Percentiles rank a stretch among this genome's conserved stretches.
phyloP scores from a whole-genome alignment of 805 yeast genomes.

The Saturnispora halmiae region DNA sequence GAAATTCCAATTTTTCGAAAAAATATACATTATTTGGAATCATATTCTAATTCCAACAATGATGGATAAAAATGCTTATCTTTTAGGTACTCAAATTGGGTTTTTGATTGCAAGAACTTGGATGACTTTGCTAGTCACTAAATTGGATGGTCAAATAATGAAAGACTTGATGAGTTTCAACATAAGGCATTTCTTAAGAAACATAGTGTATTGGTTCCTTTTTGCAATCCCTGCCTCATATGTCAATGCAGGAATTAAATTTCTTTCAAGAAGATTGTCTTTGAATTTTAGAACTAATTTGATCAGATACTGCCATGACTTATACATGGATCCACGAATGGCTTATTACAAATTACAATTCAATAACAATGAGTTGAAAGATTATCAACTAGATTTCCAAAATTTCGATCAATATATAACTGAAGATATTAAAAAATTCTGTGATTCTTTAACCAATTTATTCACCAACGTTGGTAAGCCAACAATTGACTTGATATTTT shows the following conservation, averaged over 20 bases:
- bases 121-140: constrained; percentile 77
- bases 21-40: constrained; percentile 66
- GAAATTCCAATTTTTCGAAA: constrained; percentile 59
- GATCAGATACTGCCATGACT: constrained; percentile 80
- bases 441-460: constrained; percentile 71
- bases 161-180: constrained; percentile 79
- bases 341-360: constrained; percentile 75
- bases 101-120: constrained; percentile 78
- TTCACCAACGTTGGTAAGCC: constrained; percentile 92
- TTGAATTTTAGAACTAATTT: constrained; percentile 78
- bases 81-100: constrained; percentile 60
- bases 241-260: constrained; percentile 83
- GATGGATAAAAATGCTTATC: constrained; percentile 54
- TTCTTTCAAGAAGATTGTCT: constrained; percentile 64
- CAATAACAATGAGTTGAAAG: constrained; percentile 33
- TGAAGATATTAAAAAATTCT: constrained; percentile 72
- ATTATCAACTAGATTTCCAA: constrained; percentile 34
- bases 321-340: constrained; percentile 71
- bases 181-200: constrained; percentile 64
- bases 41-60: constrained; percentile 67
- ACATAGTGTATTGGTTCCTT: constrained; percentile 76
- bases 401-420: constrained; percentile 84
- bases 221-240: constrained; percentile 91
- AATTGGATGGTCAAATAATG: constrained; percentile 86
- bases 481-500: constrained; percentile 72